Conservation (phyloP, 345 rosid genomes). For the Alliaria petiolata region DNA sequence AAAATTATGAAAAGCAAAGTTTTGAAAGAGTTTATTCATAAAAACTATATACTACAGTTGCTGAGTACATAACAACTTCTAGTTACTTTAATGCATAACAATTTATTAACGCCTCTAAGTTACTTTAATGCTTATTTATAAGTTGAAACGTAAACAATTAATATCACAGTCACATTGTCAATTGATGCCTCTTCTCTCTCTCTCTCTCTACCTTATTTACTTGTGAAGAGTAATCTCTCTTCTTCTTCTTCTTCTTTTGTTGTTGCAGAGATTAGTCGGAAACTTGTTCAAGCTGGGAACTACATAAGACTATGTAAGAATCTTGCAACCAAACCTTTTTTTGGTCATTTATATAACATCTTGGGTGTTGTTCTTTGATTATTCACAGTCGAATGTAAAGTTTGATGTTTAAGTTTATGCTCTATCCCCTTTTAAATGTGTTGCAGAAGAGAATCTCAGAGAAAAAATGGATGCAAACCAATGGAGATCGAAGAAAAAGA, state of each 20-base stretch:
- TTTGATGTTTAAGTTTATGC: too few relatives aligned
- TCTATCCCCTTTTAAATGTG: not conserved
- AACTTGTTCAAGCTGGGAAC: slow-evolving; percentile 4
- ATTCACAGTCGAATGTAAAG: not conserved
- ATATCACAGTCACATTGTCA: slow-evolving; percentile 10
- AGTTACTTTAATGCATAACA: too few relatives aligned
- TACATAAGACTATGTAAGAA: slow-evolving; percentile 16
- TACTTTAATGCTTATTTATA: slow-evolving; percentile 8
- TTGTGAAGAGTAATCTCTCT: slow-evolving; percentile 24
- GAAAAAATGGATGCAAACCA: slow-evolving; percentile 31
- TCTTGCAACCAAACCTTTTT: slow-evolving; percentile 4
- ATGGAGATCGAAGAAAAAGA: slow-evolving; percentile 30
- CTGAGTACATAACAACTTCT: too few relatives aligned
- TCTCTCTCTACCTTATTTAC: slow-evolving; percentile 25
- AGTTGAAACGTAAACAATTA: slow-evolving; percentile 32
- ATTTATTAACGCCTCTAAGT: not conserved
- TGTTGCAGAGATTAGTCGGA: slow-evolving; percentile 12
- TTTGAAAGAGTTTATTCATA: not conserved
- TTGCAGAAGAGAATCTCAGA: not conserved
- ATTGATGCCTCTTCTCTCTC: slow-evolving; percentile 21
- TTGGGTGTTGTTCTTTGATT: slow-evolving; percentile 1
- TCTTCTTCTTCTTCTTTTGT: not conserved
- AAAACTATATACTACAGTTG: too few relatives aligned
- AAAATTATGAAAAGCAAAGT: not conserved
- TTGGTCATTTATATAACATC: slow-evolving; percentile 5